Percentiles rank a stretch among this genome's conserved stretches.
phyloP scores from a whole-genome alignment of 768 basidiomycete species.

The Floccularia luteovirens region DNA sequence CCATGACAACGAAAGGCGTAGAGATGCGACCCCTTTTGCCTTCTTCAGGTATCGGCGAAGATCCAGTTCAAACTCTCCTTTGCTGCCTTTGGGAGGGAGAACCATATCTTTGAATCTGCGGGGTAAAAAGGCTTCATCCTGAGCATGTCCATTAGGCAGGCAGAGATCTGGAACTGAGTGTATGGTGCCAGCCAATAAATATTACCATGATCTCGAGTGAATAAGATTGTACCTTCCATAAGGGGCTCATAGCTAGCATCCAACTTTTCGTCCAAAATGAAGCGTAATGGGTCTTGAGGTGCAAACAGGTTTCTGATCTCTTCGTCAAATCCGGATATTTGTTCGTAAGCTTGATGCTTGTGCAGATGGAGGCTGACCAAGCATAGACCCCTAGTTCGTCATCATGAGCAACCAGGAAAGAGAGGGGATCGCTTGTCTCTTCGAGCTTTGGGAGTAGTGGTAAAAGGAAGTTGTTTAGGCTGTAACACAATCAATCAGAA shows the following conservation, averaged over 20 bases:
- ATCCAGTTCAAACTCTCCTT: constrained; percentile 2
- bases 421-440: constrained; percentile 6
- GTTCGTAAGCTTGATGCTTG: constrained; percentile 5
- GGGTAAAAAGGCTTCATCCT: constrained; percentile 23
- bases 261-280: constrained; percentile 49
- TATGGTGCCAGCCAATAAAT: neutral
- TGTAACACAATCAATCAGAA: constrained; percentile 9
- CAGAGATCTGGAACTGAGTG: constrained; percentile 46
- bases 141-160: constrained; percentile 40
- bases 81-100: constrained; percentile 11
- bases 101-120: constrained; percentile 18
- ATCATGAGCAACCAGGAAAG: too few relatives aligned
- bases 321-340: constrained; percentile 20
- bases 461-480: constrained; percentile 29
- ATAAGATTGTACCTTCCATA: constrained; percentile 57
- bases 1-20: constrained; percentile 62
- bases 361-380: constrained; percentile 17
- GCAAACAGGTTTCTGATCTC: constrained; percentile 24
- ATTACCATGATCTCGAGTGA: too few relatives aligned
- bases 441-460: constrained; percentile 15
- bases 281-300: constrained; percentile 16
- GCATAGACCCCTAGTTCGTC: too few relatives aligned
- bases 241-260: constrained; percentile 40
- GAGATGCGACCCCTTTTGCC: constrained; percentile 49
- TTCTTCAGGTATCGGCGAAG: constrained; percentile 35